Evolutionary conservation across 2,329 filamentous ascomycete species (phyloP).

Genomic region (Hypoxylon sp.): DNA sequence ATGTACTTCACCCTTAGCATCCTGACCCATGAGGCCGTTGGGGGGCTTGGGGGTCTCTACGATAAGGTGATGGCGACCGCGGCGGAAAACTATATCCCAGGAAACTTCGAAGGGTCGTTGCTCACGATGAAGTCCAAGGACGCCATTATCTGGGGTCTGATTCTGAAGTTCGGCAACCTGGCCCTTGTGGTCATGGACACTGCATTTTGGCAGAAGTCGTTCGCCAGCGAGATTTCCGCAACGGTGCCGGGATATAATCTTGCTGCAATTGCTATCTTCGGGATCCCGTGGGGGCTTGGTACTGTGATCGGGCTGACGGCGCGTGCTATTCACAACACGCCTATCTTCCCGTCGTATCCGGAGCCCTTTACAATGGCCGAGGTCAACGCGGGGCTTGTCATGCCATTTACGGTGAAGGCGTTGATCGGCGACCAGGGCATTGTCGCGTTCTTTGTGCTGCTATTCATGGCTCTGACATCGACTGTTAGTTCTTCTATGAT

Average conservation of each 20-base stretch:
- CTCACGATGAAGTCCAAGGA: conserved; percentile 63
- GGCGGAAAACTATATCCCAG: conserved; percentile 57
- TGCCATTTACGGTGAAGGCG: conserved; percentile 61
- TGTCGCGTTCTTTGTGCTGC: conserved; percentile 60
- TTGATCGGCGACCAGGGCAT: conserved; percentile 59
- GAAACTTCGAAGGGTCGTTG: conserved; percentile 62
- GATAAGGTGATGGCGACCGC: conserved; percentile 61
- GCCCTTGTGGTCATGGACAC: conserved; percentile 65
- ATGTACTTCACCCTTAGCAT: conserved; percentile 62
- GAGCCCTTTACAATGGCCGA: conserved; percentile 56
- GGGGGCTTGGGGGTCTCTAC: conserved; percentile 59
- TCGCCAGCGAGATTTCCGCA: conserved; percentile 61
- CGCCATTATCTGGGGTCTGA: conserved; percentile 59
- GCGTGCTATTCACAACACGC: conserved; percentile 60
- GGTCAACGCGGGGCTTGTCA: conserved; percentile 60
- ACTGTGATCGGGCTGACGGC: conserved; percentile 62
- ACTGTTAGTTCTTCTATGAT: conserved; percentile 65
- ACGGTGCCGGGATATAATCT: conserved; percentile 63
- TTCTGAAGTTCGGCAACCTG: conserved; percentile 64
- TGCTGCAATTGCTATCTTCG: conserved; percentile 60
- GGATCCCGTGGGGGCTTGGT: conserved; percentile 61
- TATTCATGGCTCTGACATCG: conserved; percentile 66
- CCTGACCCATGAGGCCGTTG: conserved; percentile 58
- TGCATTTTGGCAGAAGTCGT: conserved; percentile 66
- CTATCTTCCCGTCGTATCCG: conserved; percentile 61